These are phyloP conservation scores for Pholiota microspora DNA, from an alignment of 768 basidiomycete species.

Conservation along the genomic window DNA sequence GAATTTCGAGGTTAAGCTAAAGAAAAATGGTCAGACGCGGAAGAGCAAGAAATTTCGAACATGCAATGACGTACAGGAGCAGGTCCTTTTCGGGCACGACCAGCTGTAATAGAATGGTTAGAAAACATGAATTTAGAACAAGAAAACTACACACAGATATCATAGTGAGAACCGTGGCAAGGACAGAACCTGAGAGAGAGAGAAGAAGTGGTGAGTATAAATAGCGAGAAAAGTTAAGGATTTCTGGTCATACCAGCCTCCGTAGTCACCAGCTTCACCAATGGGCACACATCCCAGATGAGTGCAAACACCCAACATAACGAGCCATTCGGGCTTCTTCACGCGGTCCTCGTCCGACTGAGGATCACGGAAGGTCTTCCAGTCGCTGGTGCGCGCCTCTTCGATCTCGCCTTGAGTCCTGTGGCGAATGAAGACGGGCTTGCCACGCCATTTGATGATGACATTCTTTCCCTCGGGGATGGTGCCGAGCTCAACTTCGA, in stretches of 20 bases:
- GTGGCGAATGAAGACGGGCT: conserved; percentile 99
- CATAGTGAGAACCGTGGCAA: conserved; percentile 98
- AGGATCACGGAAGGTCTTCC: conserved; percentile 90
- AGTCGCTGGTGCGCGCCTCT: conserved; percentile 82
- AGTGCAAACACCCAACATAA: conserved; percentile 93
- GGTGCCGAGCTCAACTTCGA: conserved; percentile 84
- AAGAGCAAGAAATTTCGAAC: conserved; percentile 2
- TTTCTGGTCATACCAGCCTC: conserved; percentile 97
- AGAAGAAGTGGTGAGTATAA: not conserved
- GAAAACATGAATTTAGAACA: conserved; percentile 3
- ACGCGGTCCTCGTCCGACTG: conserved; percentile 85
- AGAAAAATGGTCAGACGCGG: conserved; percentile 10
- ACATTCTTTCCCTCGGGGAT: conserved; percentile 99
- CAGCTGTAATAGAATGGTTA: conserved; percentile 48
- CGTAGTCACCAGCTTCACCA: conserved; percentile 94
- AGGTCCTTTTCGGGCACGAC: conserved; percentile 93
- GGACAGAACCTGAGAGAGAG: conserved; percentile 77
- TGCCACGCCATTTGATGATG: conserved; percentile 99
- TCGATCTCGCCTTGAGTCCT: conserved; percentile 88
- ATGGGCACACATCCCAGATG: conserved; percentile 99
- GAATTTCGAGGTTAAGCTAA: conserved; percentile 93
- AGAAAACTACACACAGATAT: conserved; percentile 69
- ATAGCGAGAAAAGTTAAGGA: conserved; percentile 12
- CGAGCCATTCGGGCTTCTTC: conserved; percentile 95
- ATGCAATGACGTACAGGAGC: conserved; percentile 71